Evolutionary conservation across 768 basidiomycete species (phyloP).

Genomic region (Podaxis sp.): DNA sequence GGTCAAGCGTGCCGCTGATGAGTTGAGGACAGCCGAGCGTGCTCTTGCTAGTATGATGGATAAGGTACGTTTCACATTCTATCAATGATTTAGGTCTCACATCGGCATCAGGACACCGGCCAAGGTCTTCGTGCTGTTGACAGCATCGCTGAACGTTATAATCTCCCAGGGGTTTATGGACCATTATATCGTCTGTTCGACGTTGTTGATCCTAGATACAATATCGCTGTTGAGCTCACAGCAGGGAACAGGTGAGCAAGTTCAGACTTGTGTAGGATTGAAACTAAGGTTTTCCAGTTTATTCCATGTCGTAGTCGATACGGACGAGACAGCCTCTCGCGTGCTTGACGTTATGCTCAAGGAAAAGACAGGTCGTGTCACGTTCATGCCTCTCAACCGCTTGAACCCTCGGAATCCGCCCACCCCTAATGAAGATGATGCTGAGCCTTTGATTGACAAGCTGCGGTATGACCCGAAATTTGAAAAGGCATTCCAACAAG

Average conservation of each 20-base stretch:
- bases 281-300: constrained; percentile 45
- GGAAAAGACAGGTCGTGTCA: constrained; percentile 92
- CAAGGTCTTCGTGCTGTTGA: constrained; percentile 84
- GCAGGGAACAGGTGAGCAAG: constrained; percentile 82
- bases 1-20: constrained; percentile 71
- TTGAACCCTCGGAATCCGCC: constrained; percentile 71
- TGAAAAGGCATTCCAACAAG: constrained; percentile 89
- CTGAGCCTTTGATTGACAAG: constrained; percentile 79
- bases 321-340: constrained; percentile 86
- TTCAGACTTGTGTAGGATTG: not conserved
- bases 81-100: not conserved
- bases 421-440: constrained; percentile 68
- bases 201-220: constrained; percentile 82
- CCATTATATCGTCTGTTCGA: constrained; percentile 93
- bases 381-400: constrained; percentile 97
- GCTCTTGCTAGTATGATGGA: constrained; percentile 90
- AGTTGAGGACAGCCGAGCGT: constrained; percentile 78
- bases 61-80: constrained; percentile 49
- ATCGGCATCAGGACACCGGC: constrained; percentile 70
- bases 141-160: constrained; percentile 71
- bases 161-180: constrained; percentile 83
- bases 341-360: constrained; percentile 93
- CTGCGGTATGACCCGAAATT: constrained; percentile 69
- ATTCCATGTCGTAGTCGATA: constrained; percentile 97
- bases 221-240: constrained; percentile 89